phyloP scores from a whole-genome alignment of 495 filamentous ascomycete species.

The Hyaloscypha finlandica region DNA sequence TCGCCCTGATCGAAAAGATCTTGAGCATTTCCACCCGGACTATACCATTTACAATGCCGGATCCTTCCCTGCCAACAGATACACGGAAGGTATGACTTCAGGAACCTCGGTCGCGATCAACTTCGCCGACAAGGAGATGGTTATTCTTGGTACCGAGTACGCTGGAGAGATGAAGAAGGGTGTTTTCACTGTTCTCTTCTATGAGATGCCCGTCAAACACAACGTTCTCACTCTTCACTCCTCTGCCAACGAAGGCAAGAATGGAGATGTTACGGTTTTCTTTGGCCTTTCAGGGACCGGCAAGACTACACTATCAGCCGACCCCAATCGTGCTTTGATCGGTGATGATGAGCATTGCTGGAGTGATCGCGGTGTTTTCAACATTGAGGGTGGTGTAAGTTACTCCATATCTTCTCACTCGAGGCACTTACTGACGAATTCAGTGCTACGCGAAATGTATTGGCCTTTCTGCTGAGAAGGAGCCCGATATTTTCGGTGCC shows the following conservation, averaged over 20 bases:
- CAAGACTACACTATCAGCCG: slow-evolving; percentile 97
- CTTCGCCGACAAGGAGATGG: slow-evolving; percentile 92
- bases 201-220: slow-evolving; percentile 99
- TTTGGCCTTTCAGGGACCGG: slow-evolving; percentile 98
- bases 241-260: slow-evolving; percentile 85
- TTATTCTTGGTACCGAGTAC: slow-evolving; percentile 98
- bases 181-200: slow-evolving; percentile 98
- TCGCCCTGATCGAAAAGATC: slow-evolving; percentile 83
- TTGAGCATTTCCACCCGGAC: slow-evolving; percentile 96
- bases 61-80: slow-evolving; percentile 97
- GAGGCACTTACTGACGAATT: slow-evolving; percentile 15
- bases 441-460: slow-evolving; percentile 97
- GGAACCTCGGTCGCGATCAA: slow-evolving; percentile 85
- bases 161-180: slow-evolving; percentile 99
- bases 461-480: slow-evolving; percentile 96
- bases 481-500: slow-evolving; percentile 96
- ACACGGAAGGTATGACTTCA: slow-evolving; percentile 97
- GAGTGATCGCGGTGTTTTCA: slow-evolving; percentile 96
- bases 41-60: slow-evolving; percentile 99
- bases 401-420: background rate
- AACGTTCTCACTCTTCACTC: slow-evolving; percentile 97
- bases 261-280: slow-evolving; percentile 95
- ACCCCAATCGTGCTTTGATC: slow-evolving; percentile 93
- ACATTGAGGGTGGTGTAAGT: slow-evolving; percentile 86
- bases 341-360: slow-evolving; percentile 99